Evolutionary conservation across 257 asterid species (phyloP), one percentile per base, ranked within the genome.

Genomic region (Solanum tarapatanum): DNA sequence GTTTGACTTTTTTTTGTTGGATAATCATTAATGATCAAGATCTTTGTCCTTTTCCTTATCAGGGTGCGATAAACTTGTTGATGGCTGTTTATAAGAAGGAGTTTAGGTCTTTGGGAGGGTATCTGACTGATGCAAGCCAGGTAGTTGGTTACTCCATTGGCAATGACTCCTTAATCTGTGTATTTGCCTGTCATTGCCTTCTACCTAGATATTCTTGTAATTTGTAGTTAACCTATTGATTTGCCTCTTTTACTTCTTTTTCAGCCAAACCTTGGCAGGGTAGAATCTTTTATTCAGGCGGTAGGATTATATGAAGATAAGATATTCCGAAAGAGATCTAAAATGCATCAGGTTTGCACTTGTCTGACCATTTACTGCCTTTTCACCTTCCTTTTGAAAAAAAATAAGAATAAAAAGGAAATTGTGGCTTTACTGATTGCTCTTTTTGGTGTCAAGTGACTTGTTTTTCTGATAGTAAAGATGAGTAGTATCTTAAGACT

Each of bases 221-320:
- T 48, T 28, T 82, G 19, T 82, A 28, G 28, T 48, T 82, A 82
- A 82, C 68, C 82, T 72, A 13, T 51, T 69, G 32, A 37, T 75
- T 75, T 75, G 51, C 73, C 84, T 87, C 73, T 90, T 58, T 43
- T 83, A 43, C 86, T 80, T 83, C 26, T 66, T 90, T 87, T 85
- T 85, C 94, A 97, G 99, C 98, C 99, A 36, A 93, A 94, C 90
- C 93, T 97, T 88, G 86, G 90, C 92, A 89, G 92, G 88, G 94
- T 93, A 1, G 97, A 94, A 85, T 85, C 86, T 13, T 94, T 92
- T 83, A 90, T 94, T 16, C 92, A 91, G 19, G 28, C 89, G 43
- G 91, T 94, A 10, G 94, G 94, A 16, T 76, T 70, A 11, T 92
- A 82, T 24, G 98, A 94, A 90, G 96, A 94, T 11, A 85, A 90